Base-by-base conservation (phyloP, 2,329 filamentous ascomycete genomes). In the Xylaria arbuscula region DNA sequence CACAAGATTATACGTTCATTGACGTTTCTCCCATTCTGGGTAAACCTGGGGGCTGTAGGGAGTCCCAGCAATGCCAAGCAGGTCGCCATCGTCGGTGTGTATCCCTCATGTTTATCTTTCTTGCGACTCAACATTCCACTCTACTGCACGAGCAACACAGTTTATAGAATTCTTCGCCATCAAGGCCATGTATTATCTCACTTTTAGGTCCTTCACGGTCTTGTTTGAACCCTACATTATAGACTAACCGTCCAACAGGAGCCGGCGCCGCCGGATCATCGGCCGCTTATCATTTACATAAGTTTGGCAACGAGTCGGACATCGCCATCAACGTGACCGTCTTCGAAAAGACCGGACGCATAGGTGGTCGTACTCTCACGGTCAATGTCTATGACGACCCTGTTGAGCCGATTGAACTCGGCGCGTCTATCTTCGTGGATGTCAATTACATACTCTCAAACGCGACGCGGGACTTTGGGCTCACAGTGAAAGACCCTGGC, bases 211-310 rank as follows among this genome's bases (percentile, higher is more conserved):
- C 8, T 54, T 9, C 9, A 19, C 9, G 6, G 17, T 6, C 22
- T 57, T 13, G 7, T 10, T 2, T 19, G 8, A 60, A 36, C 8
- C 24, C 19, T 9, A 47, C 8, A 9, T 3, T n/a, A 10, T 1
- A 45, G 13, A 3, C 32, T 32, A 38, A 1, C 28, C 54, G 1
- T 8, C 17, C 19, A 56, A 19, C 70, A 97, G 95, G 96, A 70
- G 95, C 95, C 73, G 96, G 96, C 55, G 91, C 96, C 51, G 95
- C 89, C 36, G 96, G 96, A 36, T 89, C 96, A 4, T 97, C 94
- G 1, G 85, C 94, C 2, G 94, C 96, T 0, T 97, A 96, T 80
- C 89, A 95, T 76, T 84, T 99, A 55, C 86, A 86, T 47, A 88
- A 91, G 75, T 94, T 90, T 78, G 91, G 93, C 24, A 81, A 87